Conservation (phyloP, 768 basidiomycete species). For the Cyclocybe cylindracea region DNA sequence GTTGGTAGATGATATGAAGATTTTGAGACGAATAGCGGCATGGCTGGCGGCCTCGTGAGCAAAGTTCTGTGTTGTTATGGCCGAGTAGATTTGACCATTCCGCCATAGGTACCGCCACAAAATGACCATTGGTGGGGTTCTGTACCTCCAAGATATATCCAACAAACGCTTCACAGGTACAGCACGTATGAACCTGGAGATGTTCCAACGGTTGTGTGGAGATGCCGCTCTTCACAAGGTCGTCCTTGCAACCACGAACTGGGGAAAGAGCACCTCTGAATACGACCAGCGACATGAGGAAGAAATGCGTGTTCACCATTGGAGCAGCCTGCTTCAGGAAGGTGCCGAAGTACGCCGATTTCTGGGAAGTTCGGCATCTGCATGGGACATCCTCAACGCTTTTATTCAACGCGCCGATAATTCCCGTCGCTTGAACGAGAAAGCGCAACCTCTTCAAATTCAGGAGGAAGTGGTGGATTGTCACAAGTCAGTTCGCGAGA, state of each 20-base stretch:
- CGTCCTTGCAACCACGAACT: slow-evolving; percentile 7
- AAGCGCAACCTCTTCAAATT: not conserved
- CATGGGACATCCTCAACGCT: not conserved
- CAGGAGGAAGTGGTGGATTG: slow-evolving; percentile 9
- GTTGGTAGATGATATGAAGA: not conserved
- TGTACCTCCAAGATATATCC: slow-evolving; percentile 8
- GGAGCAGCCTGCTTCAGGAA: not conserved
- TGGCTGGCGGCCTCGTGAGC: slow-evolving; percentile 7
- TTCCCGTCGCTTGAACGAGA: not conserved
- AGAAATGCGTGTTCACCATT: not conserved
- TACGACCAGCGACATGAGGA: not conserved
- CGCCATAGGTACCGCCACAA: not conserved
- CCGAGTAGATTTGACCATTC: not conserved
- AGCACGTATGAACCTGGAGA: not conserved
- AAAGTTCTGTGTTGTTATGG: not conserved
- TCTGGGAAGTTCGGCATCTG: not conserved
- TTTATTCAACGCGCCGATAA: not conserved
- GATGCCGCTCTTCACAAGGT: slow-evolving; percentile 1
- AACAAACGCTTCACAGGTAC: slow-evolving; percentile 1
- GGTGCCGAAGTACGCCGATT: not conserved
- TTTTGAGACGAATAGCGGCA: slow-evolving; percentile 2
- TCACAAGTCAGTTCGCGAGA: slow-evolving; percentile 1
- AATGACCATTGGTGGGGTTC: slow-evolving; percentile 3
- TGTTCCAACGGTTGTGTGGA: slow-evolving; percentile 7
- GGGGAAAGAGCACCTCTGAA: not conserved